Evolutionary conservation across 371 early-diverging fungal species (phyloP).

Genomic region (Mortierella polycephala): DNA sequence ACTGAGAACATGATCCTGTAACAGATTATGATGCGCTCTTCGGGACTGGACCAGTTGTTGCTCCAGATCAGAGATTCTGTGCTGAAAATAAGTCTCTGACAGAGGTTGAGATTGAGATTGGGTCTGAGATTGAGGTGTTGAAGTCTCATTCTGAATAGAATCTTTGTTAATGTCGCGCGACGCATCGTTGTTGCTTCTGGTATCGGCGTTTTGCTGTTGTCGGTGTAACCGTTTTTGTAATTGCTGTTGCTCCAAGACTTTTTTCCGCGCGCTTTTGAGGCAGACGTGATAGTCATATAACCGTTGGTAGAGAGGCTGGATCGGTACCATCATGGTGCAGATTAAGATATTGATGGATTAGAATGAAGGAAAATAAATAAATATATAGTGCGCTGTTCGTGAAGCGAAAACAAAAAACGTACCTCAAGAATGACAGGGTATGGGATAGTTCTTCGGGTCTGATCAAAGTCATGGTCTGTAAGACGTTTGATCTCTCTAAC

Average conservation of each 20-base stretch:
- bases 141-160: no score
- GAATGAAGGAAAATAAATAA: background rate
- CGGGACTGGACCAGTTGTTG: slow-evolving; percentile 30
- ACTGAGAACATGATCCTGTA: slow-evolving; percentile 29
- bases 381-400: background rate
- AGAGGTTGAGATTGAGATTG: background rate
- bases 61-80: slow-evolving; percentile 26
- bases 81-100: background rate
- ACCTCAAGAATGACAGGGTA: slow-evolving; percentile 35
- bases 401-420: background rate
- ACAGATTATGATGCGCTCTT: slow-evolving; percentile 25
- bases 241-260: background rate
- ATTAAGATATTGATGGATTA: background rate
- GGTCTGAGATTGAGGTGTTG: no score
- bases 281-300: slow-evolving; percentile 27
- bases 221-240: background rate
- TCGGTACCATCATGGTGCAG: background rate
- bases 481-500: slow-evolving; percentile 23
- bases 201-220: background rate
- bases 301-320: slow-evolving; percentile 28
- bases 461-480: slow-evolving; percentile 29
- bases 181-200: background rate
- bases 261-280: slow-evolving; percentile 27
- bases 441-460: slow-evolving; percentile 1
- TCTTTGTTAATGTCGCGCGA: background rate